Base-by-base conservation (phyloP, 305 asterid genomes). In the Solanum hybrid region DNA sequence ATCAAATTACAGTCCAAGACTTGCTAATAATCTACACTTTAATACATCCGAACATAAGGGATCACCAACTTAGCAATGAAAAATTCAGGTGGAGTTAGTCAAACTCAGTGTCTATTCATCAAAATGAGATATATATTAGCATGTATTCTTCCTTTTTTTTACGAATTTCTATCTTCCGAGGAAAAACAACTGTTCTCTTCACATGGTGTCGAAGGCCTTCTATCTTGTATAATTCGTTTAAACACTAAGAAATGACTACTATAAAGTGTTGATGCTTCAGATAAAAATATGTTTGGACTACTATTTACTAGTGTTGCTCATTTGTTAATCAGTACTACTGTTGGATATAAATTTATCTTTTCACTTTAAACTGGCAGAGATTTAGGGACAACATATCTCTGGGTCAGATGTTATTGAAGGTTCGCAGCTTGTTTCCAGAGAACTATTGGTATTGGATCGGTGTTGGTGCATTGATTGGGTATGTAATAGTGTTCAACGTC, bases 381-480 rank as follows among this genome's bases (percentile, higher is more conserved):
- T 94, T 92, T 89, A 96, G 93, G 90, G 79, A 90, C 88, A 91
- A 92, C 88, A 75, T 91, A 91, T 92, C 98, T 78, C 89, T 96
- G 92, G 98, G 98, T 88, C 93, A 90, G 92, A 92, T 86, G 92
- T 81, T 96, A 90, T 89, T 96, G 91, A 95, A 92, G 91, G 95
- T 89, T 88, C 97, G 97, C 90, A 94, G 96, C 91, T 92, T 96
- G 88, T 96, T 94, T 91, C 96, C 98, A 17, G 91, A 92, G 72
- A 92, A 90, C 88, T 90, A 93, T 88, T 96, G 98, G 98, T 96
- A 96, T 90, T 96, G 98, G 97, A 95, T 95, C 14, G 98, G 98
- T 7, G 92, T 95, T 84, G 97, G 96, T 89, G 98, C 98, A 88
- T 93, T 96, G 87, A 90, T 94, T 87, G 98, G 97, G 89, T 96